Evolutionary conservation across 2,329 filamentous ascomycete species (phyloP).

Genomic region (Lasiodiplodia sp.): DNA sequence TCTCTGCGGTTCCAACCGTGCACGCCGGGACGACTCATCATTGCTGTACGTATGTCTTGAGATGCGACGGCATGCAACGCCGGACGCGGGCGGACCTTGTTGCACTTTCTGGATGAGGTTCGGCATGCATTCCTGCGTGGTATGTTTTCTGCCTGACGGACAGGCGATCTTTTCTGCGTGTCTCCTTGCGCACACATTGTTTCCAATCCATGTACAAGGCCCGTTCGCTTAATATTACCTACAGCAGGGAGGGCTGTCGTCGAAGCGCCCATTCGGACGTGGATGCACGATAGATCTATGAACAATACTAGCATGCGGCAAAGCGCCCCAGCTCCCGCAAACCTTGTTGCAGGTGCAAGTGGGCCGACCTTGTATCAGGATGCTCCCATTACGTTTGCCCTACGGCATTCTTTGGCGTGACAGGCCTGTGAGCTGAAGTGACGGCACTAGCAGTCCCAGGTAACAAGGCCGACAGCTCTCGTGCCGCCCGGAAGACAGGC

Average conservation of each 20-base stretch:
- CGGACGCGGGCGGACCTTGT: constrained; percentile 4
- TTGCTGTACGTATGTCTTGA: neutral
- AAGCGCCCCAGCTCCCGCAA: neutral
- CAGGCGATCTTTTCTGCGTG: constrained; percentile 14
- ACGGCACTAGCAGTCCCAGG: constrained; percentile 3
- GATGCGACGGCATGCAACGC: constrained; percentile 16
- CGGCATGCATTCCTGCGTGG: constrained; percentile 10
- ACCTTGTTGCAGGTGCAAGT: neutral
- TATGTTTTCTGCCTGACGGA: constrained; percentile 6
- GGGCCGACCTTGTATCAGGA: constrained; percentile 1
- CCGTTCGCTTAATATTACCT: neutral
- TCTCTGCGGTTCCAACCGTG: constrained; percentile 9
- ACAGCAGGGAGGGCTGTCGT: neutral
- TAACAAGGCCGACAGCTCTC: constrained; percentile 18
- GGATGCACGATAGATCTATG: neutral
- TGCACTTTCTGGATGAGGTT: constrained; percentile 16
- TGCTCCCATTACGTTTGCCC: constrained; percentile 18
- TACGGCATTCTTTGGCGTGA: constrained; percentile 13
- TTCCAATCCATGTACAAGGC: constrained; percentile 1
- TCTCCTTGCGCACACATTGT: constrained; percentile 11
- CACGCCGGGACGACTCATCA: neutral
- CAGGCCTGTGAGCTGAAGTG: constrained; percentile 7
- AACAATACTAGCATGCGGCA: neutral
- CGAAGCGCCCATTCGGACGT: neutral
- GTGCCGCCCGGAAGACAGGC: neutral